phyloP scores from a whole-genome alignment of 1,139 yeast genomes.

The Sugiyamaella xylanicola region DNA sequence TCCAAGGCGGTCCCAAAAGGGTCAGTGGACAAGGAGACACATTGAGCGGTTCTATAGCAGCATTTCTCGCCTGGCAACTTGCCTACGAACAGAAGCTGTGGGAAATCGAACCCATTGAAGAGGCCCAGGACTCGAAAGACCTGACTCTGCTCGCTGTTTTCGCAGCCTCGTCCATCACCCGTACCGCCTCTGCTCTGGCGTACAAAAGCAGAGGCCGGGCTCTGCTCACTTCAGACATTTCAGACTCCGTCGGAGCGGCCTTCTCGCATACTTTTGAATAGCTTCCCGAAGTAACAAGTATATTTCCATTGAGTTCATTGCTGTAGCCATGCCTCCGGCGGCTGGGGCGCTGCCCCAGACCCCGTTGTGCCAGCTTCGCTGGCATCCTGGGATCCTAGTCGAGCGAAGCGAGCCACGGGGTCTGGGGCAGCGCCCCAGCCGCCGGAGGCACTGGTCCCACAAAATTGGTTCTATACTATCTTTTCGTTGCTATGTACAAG shows the following conservation, averaged over 20 bases:
- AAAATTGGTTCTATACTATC: neutral
- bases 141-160: slow-evolving; percentile 61
- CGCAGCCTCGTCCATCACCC: slow-evolving; percentile 71
- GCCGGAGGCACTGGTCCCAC: neutral
- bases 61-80: slow-evolving; percentile 65
- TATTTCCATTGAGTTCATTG: slow-evolving; percentile 19
- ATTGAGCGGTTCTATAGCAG: slow-evolving; percentile 68
- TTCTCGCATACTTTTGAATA: slow-evolving; percentile 54
- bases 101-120: slow-evolving; percentile 41
- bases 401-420: slow-evolving; percentile 1
- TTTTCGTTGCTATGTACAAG: neutral
- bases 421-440: slow-evolving; percentile 5
- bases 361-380: neutral
- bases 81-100: slow-evolving; percentile 61
- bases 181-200: slow-evolving; percentile 68
- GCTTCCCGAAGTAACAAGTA: neutral
- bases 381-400: neutral
- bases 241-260: slow-evolving; percentile 65
- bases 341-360: neutral
- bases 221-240: slow-evolving; percentile 83
- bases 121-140: slow-evolving; percentile 44
- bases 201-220: slow-evolving; percentile 68
- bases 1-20: slow-evolving; percentile 66
- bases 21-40: slow-evolving; percentile 94
- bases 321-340: neutral